phyloP scores from a whole-genome alignment of 75 land plant genomes.

The Picea glauca region DNA sequence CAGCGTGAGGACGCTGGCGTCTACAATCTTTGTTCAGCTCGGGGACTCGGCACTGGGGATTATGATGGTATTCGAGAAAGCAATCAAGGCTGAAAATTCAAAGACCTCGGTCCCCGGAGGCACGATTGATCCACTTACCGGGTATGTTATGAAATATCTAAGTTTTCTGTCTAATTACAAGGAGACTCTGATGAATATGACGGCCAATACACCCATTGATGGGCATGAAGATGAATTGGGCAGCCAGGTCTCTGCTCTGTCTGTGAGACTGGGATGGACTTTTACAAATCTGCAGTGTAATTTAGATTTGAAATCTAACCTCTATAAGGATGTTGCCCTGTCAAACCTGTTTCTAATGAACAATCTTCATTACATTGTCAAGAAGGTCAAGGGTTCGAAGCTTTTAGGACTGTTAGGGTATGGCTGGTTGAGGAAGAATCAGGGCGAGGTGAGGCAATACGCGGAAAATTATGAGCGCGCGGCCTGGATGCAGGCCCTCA shows the following conservation, averaged over 20 bases:
- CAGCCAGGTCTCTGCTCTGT: constrained; percentile 28
- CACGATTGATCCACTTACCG: constrained; percentile 19
- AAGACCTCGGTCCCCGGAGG: constrained; percentile 17
- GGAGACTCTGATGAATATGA: constrained; percentile 27
- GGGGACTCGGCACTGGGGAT: constrained; percentile 20
- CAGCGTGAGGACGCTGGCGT: constrained; percentile 22
- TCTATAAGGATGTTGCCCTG: constrained; percentile 47
- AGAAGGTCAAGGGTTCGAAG: constrained; percentile 29
- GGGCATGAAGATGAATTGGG: constrained; percentile 25
- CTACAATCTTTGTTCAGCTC: constrained; percentile 6
- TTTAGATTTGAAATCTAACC: constrained; percentile 38
- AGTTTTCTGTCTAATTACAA: constrained; percentile 52
- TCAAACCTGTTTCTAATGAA: constrained; percentile 66
- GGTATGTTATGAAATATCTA: constrained; percentile 30
- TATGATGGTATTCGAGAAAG: constrained; percentile 16
- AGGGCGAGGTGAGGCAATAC: constrained; percentile 41
- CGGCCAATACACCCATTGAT: neutral
- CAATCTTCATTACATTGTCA: constrained; percentile 58
- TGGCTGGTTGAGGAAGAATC: constrained; percentile 54
- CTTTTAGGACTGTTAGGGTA: constrained; percentile 51
- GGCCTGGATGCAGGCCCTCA: constrained; percentile 55
- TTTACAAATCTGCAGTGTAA: constrained; percentile 35
- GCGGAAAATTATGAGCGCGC: constrained; percentile 49
- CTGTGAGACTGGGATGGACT: constrained; percentile 24
- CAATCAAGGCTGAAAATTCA: constrained; percentile 13